A percentile compares a stretch with the other conserved stretches of the same genome.
These are phyloP conservation scores for Verruconis gallopava DNA, from an alignment of 2,329 filamentous ascomycete genomes.

Conservation along the genomic window DNA sequence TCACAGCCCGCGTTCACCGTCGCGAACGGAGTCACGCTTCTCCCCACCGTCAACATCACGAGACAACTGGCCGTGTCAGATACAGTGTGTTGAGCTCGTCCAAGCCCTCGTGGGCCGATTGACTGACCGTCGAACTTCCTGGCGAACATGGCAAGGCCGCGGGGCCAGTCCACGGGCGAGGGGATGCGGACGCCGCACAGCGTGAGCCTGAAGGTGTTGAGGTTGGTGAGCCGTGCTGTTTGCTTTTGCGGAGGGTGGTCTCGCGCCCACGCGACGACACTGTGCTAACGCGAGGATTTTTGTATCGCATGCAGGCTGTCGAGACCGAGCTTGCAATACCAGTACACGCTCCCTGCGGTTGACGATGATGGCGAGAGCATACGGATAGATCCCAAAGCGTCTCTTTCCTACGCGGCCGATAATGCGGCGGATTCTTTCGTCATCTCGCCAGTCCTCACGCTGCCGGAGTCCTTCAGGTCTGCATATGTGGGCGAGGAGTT, in stretches of 20 bases:
- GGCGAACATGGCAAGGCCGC: conserved; percentile 11
- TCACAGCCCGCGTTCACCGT: no score
- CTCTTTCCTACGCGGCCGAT: conserved; percentile 55
- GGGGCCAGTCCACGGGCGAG: conserved; percentile 25
- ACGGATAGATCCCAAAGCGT: conserved; percentile 47
- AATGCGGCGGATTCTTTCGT: conserved; percentile 31
- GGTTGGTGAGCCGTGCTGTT: conserved; percentile 56
- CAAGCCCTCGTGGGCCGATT: no score
- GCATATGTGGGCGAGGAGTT: conserved; percentile 95
- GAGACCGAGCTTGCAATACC: conserved; percentile 60
- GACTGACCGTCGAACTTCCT: no score
- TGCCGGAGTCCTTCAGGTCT: conserved; percentile 83
- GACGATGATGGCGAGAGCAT: conserved; percentile 25
- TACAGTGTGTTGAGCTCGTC: no score
- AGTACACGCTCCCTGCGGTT: conserved; percentile 49
- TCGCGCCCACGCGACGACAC: no score
- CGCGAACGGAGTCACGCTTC: no score
- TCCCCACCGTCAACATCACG: no score
- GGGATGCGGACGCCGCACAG: conserved; percentile 50
- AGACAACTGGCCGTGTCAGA: no score
- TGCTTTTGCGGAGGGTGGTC: no score
- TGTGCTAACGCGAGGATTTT: no score
- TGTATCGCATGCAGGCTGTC: conserved; percentile 50
- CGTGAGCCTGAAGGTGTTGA: conserved; percentile 68
- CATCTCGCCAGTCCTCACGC: conserved; percentile 53